phyloP scores from a whole-genome alignment of 164 flowering plant species.

The Dillenia suffruticosa region DNA sequence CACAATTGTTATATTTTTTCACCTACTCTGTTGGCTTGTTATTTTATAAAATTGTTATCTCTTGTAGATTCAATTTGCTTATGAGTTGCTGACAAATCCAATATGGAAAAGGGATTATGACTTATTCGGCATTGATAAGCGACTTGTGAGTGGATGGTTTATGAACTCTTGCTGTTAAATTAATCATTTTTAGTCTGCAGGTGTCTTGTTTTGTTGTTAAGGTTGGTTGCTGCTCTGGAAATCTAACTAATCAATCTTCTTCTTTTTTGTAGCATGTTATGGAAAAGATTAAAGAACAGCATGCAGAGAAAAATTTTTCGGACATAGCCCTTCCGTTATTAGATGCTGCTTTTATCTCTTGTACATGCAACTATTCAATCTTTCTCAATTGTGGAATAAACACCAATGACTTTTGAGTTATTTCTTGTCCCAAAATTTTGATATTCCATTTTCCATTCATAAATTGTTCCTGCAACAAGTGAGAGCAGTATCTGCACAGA shows the following conservation, averaged over 20 bases:
- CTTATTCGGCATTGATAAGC: conserved; percentile 62
- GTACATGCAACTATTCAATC: too few species aligned
- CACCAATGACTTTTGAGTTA: too few species aligned
- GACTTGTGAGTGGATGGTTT: conserved; percentile 40
- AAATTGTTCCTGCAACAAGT: too few species aligned
- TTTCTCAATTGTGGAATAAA: too few species aligned
- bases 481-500: too few species aligned
- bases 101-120: conserved; percentile 94
- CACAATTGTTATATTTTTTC: background rate
- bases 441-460: too few species aligned
- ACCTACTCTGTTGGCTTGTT: background rate
- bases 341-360: conserved; percentile 14
- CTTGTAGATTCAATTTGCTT: conserved; percentile 82
- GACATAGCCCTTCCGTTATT: conserved; percentile 56
- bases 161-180: too few species aligned
- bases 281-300: conserved; percentile 36
- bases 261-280: conserved; percentile 48
- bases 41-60: background rate
- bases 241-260: background rate
- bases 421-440: too few species aligned
- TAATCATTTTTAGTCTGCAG: too few species aligned
- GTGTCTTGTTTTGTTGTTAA: too few species aligned
- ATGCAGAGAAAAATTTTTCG: conserved; percentile 34
- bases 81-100: conserved; percentile 73
- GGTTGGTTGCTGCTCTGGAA: too few species aligned